Conservation (phyloP, 495 filamentous ascomycete genomes). For the Penicillium waksmanii region DNA sequence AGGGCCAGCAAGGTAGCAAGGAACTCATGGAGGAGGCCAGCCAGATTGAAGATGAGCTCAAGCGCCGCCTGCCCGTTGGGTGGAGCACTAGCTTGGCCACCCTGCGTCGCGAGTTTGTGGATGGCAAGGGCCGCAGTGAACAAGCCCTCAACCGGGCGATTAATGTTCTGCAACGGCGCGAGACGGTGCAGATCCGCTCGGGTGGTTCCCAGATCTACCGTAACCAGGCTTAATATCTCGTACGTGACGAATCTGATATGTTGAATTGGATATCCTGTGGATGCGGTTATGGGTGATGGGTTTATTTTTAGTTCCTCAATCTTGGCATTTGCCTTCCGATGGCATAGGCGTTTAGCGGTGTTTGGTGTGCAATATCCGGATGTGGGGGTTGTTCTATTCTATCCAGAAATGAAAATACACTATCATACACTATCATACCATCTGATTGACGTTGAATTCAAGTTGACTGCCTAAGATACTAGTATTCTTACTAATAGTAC, state of each 20-base stretch:
- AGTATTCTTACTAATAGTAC: too few species aligned
- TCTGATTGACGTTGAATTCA: background rate
- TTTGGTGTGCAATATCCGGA: constrained; percentile 27
- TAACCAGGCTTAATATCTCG: constrained; percentile 58
- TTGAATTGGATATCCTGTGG: constrained; percentile 28
- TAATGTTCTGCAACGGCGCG: constrained; percentile 81
- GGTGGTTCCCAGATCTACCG: constrained; percentile 89
- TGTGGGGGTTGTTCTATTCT: background rate
- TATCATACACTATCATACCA: background rate
- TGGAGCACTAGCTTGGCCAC: constrained; percentile 92
- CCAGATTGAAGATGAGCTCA: constrained; percentile 90
- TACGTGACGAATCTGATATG: constrained; percentile 28
- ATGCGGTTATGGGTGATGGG: constrained; percentile 30
- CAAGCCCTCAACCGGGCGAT: constrained; percentile 81
- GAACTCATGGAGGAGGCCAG: constrained; percentile 88
- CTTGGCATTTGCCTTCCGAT: constrained; percentile 23
- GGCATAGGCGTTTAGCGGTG: constrained; percentile 27
- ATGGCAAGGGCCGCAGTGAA: constrained; percentile 84
- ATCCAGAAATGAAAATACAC: background rate
- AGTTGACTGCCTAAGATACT: too few species aligned
- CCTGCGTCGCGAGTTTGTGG: constrained; percentile 86
- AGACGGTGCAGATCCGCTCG: constrained; percentile 88
- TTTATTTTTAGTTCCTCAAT: constrained; percentile 12
- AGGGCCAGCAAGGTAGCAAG: constrained; percentile 69
- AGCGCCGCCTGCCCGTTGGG: constrained; percentile 85